Evolutionary conservation across 2,329 filamentous ascomycete species (phyloP).

Genomic region (Pseudocercospora crystallina): DNA sequence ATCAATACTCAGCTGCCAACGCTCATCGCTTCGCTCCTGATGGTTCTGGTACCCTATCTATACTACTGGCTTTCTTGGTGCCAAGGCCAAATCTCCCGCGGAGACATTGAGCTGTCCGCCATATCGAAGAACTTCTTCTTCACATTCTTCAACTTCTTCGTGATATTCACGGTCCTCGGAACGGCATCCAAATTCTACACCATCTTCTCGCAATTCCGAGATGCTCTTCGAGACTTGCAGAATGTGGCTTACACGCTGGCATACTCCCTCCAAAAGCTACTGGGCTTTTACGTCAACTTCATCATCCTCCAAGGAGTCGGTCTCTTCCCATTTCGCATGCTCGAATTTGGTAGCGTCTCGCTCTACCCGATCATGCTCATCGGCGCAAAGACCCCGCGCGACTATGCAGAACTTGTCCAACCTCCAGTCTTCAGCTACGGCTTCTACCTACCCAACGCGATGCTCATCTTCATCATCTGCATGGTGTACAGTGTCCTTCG

Average conservation of each 20-base stretch:
- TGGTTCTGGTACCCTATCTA: conserved; percentile 84
- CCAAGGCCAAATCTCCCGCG: conserved; percentile 93
- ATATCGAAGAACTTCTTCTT: conserved; percentile 99
- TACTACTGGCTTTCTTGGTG: conserved; percentile 90
- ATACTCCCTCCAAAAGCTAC: conserved; percentile 68
- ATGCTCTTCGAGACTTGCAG: conserved; percentile 75
- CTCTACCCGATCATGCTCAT: conserved; percentile 80
- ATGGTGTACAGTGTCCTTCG: conserved; percentile 88
- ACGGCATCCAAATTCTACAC: conserved; percentile 71
- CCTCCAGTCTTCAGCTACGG: conserved; percentile 93
- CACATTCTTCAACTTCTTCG: conserved; percentile 97
- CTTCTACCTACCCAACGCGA: conserved; percentile 88
- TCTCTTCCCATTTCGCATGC: conserved; percentile 84
- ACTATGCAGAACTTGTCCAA: conserved; percentile 77
- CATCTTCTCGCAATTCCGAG: conserved; percentile 59
- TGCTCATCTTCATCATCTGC: conserved; percentile 92
- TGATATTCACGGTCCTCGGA: conserved; percentile 86
- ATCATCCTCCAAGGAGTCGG: conserved; percentile 93
- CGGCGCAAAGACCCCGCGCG: conserved; percentile 81
- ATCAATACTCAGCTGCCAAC: conserved; percentile 88
- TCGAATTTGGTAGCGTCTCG: conserved; percentile 83
- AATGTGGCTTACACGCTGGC: conserved; percentile 76
- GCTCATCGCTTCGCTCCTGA: conserved; percentile 79
- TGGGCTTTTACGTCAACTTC: conserved; percentile 87
- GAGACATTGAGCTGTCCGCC: conserved; percentile 88